Base-by-base conservation (phyloP, 176 grass and related monocot genomes). In the Musa schizocarpa region DNA sequence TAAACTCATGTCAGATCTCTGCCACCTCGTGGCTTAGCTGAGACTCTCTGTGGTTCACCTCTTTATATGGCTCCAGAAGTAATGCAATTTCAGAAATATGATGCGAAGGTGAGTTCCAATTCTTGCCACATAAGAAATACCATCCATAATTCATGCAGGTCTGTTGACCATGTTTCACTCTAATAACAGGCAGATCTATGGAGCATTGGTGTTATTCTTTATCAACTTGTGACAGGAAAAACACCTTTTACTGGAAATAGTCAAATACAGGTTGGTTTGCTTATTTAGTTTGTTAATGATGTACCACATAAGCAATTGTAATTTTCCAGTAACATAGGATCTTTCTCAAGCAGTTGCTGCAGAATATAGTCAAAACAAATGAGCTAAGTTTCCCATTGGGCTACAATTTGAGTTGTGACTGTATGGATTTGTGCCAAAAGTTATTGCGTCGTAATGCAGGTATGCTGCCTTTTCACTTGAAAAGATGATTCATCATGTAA, bases 51-150 rank as follows among this genome's bases (percentile, higher is more conserved):
- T 79, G 95, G 95, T 81, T 99, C 95, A 61, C 95, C 95, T 54
- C 90, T 99, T 82, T 99, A 99, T 81, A 99, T 99, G 95, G 95
- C 95, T 78, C 95, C 95, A 73, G 95, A 99, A 88, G 95, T 99
- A 21, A 91, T 99, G 88, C 90, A 89, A 88, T 78, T 57, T 84
- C 86, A 99, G 77, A 99, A 94, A 80, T 99, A 99, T 80, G 88
- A 99, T 84, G 88, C 95, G 84, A 99, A 99, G 95, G 95, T 99
- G 64, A 50, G 20, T 2, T 54, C 79, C 29, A 70, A 23, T 53
- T 72, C 34, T 74, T 53, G 57, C 63, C 65, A 52, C 58, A 27
- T 69, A n/a, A 69, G 7, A 80, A 75, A 64, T 62, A 50, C 54
- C 34, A 76, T 59, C 8, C 68, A 75, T 71, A 50, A 74, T 17